A percentile compares a stretch with the other conserved stretches of the same genome.
phyloP scores from a whole-genome alignment of 2,329 filamentous ascomycete species.

The Fusarium sp. region DNA sequence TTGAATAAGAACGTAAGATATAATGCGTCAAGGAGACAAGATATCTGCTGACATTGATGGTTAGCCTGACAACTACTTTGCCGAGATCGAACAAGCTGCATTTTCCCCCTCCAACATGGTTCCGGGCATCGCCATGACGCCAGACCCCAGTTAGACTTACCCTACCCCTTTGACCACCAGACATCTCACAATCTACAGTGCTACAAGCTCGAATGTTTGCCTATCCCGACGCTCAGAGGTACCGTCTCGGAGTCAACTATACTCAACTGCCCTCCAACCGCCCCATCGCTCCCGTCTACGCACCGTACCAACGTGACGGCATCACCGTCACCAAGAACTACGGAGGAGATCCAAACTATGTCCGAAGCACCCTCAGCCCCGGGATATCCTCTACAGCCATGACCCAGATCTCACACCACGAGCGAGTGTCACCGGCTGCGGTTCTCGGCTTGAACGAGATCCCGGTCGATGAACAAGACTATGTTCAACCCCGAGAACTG shows the following conservation, averaged over 20 bases:
- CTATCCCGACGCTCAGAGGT: constrained; percentile 61
- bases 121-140: constrained; percentile 59
- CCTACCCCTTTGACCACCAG: neutral
- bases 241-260: constrained; percentile 63
- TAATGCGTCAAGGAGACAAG: too few species aligned
- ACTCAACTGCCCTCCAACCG: constrained; percentile 56
- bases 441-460: neutral
- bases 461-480: neutral
- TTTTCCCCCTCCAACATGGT: constrained; percentile 63
- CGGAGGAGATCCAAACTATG: neutral
- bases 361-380: neutral
- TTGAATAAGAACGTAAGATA: constrained; percentile 51
- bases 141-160: constrained; percentile 48
- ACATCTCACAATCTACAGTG: constrained; percentile 4
- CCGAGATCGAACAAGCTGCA: constrained; percentile 62
- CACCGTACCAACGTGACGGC: neutral
- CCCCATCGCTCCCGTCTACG: neutral
- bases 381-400: neutral
- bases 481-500: neutral
- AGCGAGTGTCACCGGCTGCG: neutral
- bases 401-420: neutral
- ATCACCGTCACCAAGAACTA: neutral
- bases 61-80: constrained; percentile 53
- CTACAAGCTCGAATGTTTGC: constrained; percentile 62
- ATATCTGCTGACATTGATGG: neutral